These are phyloP conservation scores for Cenchrus fungigraminus DNA, from an alignment of 176 grass and related monocot genomes.

Conservation along the genomic window DNA sequence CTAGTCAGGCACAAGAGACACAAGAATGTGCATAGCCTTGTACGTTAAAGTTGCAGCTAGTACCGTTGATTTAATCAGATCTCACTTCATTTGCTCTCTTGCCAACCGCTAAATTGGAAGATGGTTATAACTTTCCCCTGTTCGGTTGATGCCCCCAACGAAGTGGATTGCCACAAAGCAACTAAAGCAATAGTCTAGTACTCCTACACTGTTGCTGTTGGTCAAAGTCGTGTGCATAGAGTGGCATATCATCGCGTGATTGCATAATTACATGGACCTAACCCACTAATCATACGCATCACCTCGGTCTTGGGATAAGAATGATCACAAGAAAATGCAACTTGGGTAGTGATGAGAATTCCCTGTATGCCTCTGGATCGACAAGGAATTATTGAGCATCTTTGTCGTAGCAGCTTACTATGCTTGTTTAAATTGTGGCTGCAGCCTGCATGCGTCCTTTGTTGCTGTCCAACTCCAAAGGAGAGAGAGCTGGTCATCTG, in stretches of 20 bases:
- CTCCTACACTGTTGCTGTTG: not conserved
- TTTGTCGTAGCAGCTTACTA: conserved; percentile 19
- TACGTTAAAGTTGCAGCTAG: not conserved
- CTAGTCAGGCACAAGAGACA: not conserved
- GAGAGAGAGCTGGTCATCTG: not conserved
- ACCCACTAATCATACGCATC: conserved; percentile 16
- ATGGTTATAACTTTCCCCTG: conserved; percentile 19
- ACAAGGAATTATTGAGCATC: conserved; percentile 7
- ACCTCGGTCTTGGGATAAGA: not conserved
- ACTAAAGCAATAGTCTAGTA: not conserved
- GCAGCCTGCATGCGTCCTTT: not conserved
- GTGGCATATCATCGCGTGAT: conserved; percentile 16
- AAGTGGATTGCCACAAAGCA: conserved; percentile 12
- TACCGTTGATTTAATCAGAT: too few relatives aligned
- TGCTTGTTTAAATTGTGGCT: not conserved
- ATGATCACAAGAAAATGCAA: not conserved
- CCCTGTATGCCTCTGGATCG: not conserved
- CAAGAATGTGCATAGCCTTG: not conserved
- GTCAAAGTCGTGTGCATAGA: conserved; percentile 36
- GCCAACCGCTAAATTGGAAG: conserved; percentile 5
- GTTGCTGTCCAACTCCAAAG: not conserved
- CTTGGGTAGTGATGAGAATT: not conserved
- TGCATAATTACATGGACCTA: conserved; percentile 53
- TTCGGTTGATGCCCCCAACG: conserved; percentile 18
- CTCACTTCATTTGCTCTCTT: not conserved